Conservation (phyloP, 306 rosid species). For the Vigna radiata region DNA sequence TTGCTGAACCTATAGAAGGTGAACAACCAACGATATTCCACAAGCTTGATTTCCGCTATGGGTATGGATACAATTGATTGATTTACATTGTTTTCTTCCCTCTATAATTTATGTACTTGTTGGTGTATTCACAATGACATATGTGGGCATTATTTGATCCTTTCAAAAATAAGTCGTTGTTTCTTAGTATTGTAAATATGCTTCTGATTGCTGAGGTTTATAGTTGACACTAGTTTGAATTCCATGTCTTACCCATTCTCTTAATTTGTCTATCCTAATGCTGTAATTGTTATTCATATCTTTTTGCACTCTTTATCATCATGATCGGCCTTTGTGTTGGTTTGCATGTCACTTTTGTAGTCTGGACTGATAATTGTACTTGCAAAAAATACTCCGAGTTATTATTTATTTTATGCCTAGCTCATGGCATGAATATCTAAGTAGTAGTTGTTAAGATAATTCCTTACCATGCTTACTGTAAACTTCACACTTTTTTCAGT, state of each 20-base stretch:
- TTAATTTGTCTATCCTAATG: slow-evolving; percentile 6
- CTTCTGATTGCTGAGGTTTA: slow-evolving; percentile 14
- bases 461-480: slow-evolving; percentile 21
- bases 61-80: slow-evolving; percentile 60
- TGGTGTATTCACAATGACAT: background rate
- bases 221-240: background rate
- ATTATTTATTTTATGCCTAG: slow-evolving; percentile 23
- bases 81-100: slow-evolving; percentile 30
- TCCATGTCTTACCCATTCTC: slow-evolving; percentile 36
- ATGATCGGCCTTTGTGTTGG: slow-evolving; percentile 14
- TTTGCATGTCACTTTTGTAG: slow-evolving; percentile 30
- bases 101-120: slow-evolving; percentile 9
- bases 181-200: slow-evolving; percentile 24
- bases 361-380: slow-evolving; percentile 5
- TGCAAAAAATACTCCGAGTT: slow-evolving; percentile 27
- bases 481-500: background rate
- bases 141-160: slow-evolving; percentile 19
- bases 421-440: slow-evolving; percentile 31
- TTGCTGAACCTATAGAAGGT: slow-evolving; percentile 78
- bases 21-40: slow-evolving; percentile 74
- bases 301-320: slow-evolving; percentile 26
- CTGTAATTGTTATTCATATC: slow-evolving; percentile 22
- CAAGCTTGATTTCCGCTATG: slow-evolving; percentile 96
- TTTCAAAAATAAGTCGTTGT: background rate
- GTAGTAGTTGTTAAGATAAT: slow-evolving; percentile 24